These are phyloP conservation scores for Leptodermis oblonga DNA, from an alignment of 257 asterid genomes.

Conservation along the genomic window DNA sequence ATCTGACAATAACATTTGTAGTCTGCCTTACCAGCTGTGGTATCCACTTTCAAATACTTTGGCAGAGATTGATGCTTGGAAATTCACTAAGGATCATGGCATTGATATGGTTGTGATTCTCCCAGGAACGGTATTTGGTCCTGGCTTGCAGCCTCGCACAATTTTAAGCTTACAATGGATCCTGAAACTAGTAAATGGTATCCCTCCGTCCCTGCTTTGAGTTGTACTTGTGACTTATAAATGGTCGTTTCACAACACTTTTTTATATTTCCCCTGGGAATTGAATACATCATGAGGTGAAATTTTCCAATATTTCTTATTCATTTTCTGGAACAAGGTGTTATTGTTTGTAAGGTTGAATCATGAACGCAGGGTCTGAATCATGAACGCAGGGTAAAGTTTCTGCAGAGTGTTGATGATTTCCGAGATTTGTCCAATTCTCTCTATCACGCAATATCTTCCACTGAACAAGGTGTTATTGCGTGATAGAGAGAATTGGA, in stretches of 20 bases:
- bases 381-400: too few relatives aligned
- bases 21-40: too few relatives aligned
- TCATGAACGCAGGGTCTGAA: too few relatives aligned
- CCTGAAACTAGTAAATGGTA: constrained; percentile 9
- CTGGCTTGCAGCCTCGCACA: constrained; percentile 44
- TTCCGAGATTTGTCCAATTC: constrained; percentile 64
- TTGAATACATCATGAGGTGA: too few relatives aligned
- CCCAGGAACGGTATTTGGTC: constrained; percentile 62
- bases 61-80: constrained; percentile 69
- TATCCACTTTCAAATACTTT: constrained; percentile 50
- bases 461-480: constrained; percentile 59
- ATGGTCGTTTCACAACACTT: too few relatives aligned
- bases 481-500: constrained; percentile 39
- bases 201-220: constrained; percentile 5
- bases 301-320: not conserved
- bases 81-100: constrained; percentile 41
- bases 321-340: not conserved
- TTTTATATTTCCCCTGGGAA: too few relatives aligned
- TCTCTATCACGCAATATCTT: constrained; percentile 59
- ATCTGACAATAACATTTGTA: too few relatives aligned
- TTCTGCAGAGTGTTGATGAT: constrained; percentile 46
- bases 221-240: too few relatives aligned
- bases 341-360: too few relatives aligned
- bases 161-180: not conserved
- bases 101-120: constrained; percentile 50